Percentiles rank a stretch among this genome's conserved stretches.
Conservation (phyloP, 2,329 filamentous ascomycete species). For the Trichoderma sp. region DNA sequence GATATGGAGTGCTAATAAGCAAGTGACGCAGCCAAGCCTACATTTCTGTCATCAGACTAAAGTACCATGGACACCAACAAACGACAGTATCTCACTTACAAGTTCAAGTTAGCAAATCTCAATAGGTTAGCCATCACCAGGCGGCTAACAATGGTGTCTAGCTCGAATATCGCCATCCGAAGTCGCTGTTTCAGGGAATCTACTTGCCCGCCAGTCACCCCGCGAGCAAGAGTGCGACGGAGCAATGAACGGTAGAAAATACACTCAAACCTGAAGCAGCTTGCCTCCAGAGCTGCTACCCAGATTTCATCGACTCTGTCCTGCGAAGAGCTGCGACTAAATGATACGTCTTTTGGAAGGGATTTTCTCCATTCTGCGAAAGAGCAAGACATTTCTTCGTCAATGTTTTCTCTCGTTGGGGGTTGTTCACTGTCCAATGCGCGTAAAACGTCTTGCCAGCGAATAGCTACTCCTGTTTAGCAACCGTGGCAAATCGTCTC, state of each 20-base stretch:
- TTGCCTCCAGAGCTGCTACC: neutral
- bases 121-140: neutral
- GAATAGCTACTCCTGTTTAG: neutral
- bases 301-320: neutral
- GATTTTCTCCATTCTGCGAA: neutral
- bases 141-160: neutral
- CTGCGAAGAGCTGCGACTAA: too few species aligned
- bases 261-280: neutral
- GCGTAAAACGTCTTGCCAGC: neutral
- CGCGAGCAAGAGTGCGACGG: neutral
- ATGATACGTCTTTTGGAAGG: neutral
- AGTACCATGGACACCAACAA: neutral
- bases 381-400: neutral
- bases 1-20: neutral
- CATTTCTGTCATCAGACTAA: neutral
- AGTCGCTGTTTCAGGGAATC: neutral
- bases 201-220: neutral
- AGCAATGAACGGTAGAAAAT: constrained; percentile 54
- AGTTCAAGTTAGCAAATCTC: neutral
- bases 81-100: neutral
- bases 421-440: neutral
- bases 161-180: neutral
- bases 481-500: neutral
- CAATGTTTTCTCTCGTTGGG: neutral
- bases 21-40: neutral